Evolutionary conservation across 2,329 filamentous ascomycete species (phyloP), one percentile per base, ranked within the genome.

Genomic region (Salinomyces thailandicus): DNA sequence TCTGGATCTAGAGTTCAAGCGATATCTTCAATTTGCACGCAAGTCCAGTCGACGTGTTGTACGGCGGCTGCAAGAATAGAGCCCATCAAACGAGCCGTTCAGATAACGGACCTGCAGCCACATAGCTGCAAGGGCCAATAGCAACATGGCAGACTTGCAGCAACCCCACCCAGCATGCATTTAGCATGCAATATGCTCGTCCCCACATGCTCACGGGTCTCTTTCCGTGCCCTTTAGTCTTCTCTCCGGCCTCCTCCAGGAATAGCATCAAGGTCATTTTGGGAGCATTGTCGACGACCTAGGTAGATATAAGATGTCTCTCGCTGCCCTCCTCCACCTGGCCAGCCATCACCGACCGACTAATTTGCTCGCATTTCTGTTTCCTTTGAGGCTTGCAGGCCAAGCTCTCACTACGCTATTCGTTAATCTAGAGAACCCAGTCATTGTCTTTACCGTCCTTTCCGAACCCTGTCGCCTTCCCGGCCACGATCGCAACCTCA

Each of bases 251-350:
- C 46, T 22, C 37, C 44, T 62, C 66, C 62, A 67, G 64, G 60
- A 66, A 68, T 69, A 69, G 66, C 65, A 61, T 47, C 47, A 35
- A 41, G 44, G 37, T 38, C 45, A 55, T 51, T 60, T 60, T 52
- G 47, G 39, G 39, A 45, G 42, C 53, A 55, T 62, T 67, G 58
- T 39, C 57, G 52, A 51, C 55, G 51, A 42, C 55, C 58, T 61
- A 45, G 52, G 61, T 49, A 57, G 55, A 64, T 66, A 66, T 67
- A 68, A 66, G 62, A 59, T 62, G 63, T 58, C 55, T 52, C 52
- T 54, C 56, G 36, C 43, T 48, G 20, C 39, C 49, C 58, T 45
- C 48, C 36, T 51, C 49, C 50, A 49, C 55, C 55, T 53, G 48
- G 53, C 60, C 54, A 60, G 55, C 47, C 44, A 51, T 54, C 53